Evolutionary conservation across 164 flowering plant genomes (phyloP).

Genomic region (Protea cynaroides): DNA sequence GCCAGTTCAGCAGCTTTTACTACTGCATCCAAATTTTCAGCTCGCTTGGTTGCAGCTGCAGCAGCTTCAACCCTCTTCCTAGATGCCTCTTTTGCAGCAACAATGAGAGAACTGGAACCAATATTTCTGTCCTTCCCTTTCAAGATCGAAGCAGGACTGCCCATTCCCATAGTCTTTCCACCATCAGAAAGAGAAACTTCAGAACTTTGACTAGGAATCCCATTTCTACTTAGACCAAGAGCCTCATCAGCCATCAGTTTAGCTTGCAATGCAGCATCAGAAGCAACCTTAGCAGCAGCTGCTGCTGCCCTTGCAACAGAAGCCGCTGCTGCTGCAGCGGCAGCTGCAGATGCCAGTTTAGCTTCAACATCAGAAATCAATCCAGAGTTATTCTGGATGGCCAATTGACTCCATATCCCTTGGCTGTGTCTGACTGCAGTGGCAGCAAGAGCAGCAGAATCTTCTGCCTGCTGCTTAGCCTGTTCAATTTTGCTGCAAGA

Average conservation of each 20-base stretch:
- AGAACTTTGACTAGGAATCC: slow-evolving; percentile 15
- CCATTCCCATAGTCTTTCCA: slow-evolving; percentile 31
- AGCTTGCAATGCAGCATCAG: slow-evolving; percentile 89
- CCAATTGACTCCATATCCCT: slow-evolving; percentile 63
- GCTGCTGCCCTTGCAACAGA: slow-evolving; percentile 98
- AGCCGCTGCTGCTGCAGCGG: slow-evolving; percentile 82
- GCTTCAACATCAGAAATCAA: slow-evolving; percentile 51
- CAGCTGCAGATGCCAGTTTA: slow-evolving; percentile 73
- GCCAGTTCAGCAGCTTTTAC: slow-evolving; percentile 93
- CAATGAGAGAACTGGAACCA: slow-evolving; percentile 46
- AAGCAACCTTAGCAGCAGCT: slow-evolving; percentile 93
- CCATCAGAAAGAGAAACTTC: slow-evolving; percentile 23
- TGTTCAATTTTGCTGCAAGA: slow-evolving; percentile 48
- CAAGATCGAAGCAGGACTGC: slow-evolving; percentile 57
- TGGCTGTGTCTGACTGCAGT: slow-evolving; percentile 64
- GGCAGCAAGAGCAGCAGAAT: slow-evolving; percentile 66
- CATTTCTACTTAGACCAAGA: slow-evolving; percentile 23
- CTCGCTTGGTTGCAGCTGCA: slow-evolving; percentile 76
- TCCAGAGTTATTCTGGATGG: slow-evolving; percentile 52
- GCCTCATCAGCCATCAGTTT: slow-evolving; percentile 83
- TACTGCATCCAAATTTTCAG: slow-evolving; percentile 89
- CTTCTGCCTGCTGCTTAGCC: slow-evolving; percentile 75
- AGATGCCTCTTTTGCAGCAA: slow-evolving; percentile 79
- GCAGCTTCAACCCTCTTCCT: slow-evolving; percentile 81
- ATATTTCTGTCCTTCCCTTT: slow-evolving; percentile 35